These are phyloP conservation scores for Fraxinus paxiana DNA, from an alignment of 305 asterid species.

Conservation along the genomic window DNA sequence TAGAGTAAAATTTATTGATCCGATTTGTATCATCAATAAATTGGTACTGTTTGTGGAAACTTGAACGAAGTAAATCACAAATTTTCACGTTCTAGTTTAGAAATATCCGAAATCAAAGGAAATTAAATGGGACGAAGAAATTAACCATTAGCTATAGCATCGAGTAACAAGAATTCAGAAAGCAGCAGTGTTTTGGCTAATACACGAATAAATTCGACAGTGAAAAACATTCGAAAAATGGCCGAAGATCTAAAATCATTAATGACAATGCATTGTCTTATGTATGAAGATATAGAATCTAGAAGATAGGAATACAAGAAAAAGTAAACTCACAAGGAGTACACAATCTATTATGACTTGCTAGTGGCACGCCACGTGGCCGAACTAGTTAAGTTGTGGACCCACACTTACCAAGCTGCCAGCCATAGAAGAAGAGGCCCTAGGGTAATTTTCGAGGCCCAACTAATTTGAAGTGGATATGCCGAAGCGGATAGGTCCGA, in stretches of 20 bases:
- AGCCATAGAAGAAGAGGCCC: no score
- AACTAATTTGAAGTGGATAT: no score
- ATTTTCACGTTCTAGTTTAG: background rate
- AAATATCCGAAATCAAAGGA: background rate
- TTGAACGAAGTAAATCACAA: background rate
- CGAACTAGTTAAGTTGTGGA: no score
- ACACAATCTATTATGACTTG: no score
- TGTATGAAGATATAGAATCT: background rate
- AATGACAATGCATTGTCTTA: background rate
- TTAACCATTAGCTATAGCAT: background rate
- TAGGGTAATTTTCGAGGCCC: no score
- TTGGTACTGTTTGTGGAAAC: background rate
- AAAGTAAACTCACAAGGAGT: background rate
- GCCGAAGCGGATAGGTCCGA: no score
- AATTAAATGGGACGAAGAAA: background rate
- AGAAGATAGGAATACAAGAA: background rate
- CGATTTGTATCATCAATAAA: background rate
- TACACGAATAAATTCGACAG: background rate
- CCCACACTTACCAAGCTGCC: no score
- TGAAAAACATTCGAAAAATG: background rate
- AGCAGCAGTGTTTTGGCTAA: background rate
- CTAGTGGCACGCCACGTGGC: no score
- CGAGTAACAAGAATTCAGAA: background rate
- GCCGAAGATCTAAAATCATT: background rate
- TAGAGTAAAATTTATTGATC: no score